Evolutionary conservation across 192 early-diverging fungal genomes (phyloP), one percentile per base, ranked within the genome.

Genomic region (Mortierella claussenii): DNA sequence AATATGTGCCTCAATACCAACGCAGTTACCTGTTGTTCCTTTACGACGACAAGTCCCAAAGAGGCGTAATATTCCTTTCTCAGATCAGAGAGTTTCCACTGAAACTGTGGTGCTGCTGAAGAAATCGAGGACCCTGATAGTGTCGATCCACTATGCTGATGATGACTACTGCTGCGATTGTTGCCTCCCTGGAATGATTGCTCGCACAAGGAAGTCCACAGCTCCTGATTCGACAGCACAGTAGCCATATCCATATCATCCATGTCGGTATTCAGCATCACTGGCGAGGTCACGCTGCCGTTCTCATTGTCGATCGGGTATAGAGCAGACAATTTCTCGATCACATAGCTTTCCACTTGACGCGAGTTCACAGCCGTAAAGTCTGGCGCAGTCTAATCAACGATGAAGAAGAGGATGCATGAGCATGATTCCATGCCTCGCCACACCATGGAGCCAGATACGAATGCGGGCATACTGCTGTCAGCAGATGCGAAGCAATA

Each of bases 11-110:
- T n/a, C n/a, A n/a, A n/a, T n/a, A n/a, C n/a, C n/a, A n/a, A n/a
- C n/a, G 30, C 1, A 27, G 8, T 45, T 67, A 70, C 73, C 49
- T 78, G 68, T n/a, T n/a, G n/a, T 27, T 75, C 67, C 26, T 59
- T 60, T 24, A 49, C 50, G 4, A 73, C 53, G 17, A 51, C 46
- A 33, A 82, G 17, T 52, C 81, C 81, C 21, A 82, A 47, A 12
- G 76, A 69, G 0, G 69, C 60, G 43, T 82, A 82, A 52, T 69
- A 82, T 17, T 79, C 60, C 40, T 65, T 73, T 34, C 81, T 64
- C 40, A 82, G 47, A 10, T 53, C 44, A 0, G 81, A 82, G 28
- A 69, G 30, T 53, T 82, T 82, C 81, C 81, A 82, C 40, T 73
- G 75, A 68, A 82, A 82, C 24, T 69, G 81, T 12, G 69, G 65